phyloP scores from a whole-genome alignment of 2,329 filamentous ascomycete genomes.

The Parafenestella ontariensis region DNA sequence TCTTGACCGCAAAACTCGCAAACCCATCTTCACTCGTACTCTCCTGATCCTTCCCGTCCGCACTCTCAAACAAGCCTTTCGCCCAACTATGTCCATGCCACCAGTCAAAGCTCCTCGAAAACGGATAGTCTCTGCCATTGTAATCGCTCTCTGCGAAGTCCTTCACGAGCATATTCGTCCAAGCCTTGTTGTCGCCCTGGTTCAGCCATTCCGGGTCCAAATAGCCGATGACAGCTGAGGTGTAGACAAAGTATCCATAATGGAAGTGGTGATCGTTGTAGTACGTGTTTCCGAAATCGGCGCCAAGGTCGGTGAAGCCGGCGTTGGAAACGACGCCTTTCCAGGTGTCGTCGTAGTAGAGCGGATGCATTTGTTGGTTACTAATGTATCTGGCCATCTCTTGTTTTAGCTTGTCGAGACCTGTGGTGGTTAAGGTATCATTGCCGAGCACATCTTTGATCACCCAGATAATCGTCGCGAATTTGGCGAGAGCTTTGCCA shows the following conservation, averaged over 20 bases:
- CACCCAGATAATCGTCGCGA: conserved; percentile 55
- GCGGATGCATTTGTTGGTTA: conserved; percentile 55
- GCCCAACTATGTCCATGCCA: conserved; percentile 96
- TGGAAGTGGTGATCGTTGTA: conserved; percentile 75
- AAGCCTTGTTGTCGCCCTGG: conserved; percentile 70
- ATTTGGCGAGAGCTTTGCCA: conserved; percentile 64
- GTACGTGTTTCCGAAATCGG: conserved; percentile 85
- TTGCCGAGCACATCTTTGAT: conserved; percentile 66
- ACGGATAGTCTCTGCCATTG: conserved; percentile 69
- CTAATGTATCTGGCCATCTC: conserved; percentile 57
- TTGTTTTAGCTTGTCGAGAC: conserved; percentile 58
- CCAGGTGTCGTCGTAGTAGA: conserved; percentile 70
- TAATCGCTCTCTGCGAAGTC: conserved; percentile 85
- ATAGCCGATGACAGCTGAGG: conserved; percentile 81
- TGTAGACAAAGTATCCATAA: conserved; percentile 85
- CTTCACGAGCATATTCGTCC: conserved; percentile 82
- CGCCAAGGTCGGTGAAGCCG: conserved; percentile 73
- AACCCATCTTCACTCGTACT: conserved; percentile 91
- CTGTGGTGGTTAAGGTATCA: conserved; percentile 56
- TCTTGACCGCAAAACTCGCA: conserved; percentile 85
- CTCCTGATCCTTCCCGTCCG: conserved; percentile 84
- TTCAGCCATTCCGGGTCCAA: conserved; percentile 77
- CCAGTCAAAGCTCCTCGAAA: conserved; percentile 88
- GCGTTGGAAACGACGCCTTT: conserved; percentile 81
- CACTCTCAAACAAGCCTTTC: conserved; percentile 73